Evolutionary conservation across 768 basidiomycete genomes (phyloP).

Genomic region (Saitozyma podzolica): DNA sequence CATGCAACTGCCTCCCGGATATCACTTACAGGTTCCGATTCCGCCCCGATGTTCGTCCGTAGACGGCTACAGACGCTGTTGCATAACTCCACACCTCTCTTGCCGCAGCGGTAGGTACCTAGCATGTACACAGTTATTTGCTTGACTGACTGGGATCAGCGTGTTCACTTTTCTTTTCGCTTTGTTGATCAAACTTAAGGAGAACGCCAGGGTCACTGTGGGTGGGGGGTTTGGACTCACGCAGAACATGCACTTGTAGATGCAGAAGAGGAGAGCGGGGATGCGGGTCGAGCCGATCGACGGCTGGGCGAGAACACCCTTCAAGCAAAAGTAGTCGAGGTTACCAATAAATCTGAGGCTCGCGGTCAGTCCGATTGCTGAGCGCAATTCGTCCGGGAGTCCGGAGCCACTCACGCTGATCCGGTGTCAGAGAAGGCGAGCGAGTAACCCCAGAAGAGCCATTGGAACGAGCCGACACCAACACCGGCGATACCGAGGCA

Average conservation of each 20-base stretch:
- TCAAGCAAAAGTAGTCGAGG: slow-evolving; percentile 73
- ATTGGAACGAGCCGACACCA: slow-evolving; percentile 50
- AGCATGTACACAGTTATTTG: no score
- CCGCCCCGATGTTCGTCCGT: no score
- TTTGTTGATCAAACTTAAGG: no score
- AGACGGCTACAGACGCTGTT: no score
- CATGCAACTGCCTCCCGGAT: no score
- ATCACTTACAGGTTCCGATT: no score
- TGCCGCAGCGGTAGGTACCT: no score
- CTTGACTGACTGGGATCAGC: no score
- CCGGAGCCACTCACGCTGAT: slow-evolving; percentile 23
- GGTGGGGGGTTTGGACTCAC: slow-evolving; percentile 19
- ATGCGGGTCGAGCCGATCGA: slow-evolving; percentile 78
- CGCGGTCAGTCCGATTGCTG: no score
- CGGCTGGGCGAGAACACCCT: slow-evolving; percentile 67
- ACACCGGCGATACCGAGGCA: slow-evolving; percentile 52
- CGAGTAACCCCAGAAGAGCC: slow-evolving; percentile 89
- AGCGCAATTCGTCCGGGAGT: not conserved
- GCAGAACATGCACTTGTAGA: slow-evolving; percentile 60
- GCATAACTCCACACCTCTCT: no score
- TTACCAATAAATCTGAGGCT: slow-evolving; percentile 71
- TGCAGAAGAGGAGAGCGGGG: slow-evolving; percentile 77
- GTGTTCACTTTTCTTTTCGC: no score
- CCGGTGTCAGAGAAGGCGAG: slow-evolving; percentile 73
- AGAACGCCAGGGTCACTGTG: no score